Evolutionary conservation across 805 yeast genomes (phyloP).

Genomic region (Schizosaccharomyces osmophilus): DNA sequence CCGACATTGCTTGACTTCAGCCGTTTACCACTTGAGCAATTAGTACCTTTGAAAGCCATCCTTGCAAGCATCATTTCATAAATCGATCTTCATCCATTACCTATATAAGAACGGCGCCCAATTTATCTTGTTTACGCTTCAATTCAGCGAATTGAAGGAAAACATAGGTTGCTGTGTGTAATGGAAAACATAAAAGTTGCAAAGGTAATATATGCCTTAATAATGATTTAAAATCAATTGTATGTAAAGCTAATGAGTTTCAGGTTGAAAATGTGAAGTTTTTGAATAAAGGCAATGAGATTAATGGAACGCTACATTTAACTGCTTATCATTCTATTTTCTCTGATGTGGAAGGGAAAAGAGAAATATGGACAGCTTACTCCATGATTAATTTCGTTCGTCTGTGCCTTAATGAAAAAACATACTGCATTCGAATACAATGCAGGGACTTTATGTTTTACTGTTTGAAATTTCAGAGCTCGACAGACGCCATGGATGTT

Average conservation of each 20-base stretch:
- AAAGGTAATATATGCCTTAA: not conserved
- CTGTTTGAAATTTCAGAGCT: conserved; percentile 46
- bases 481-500: conserved; percentile 38
- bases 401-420: conserved; percentile 3
- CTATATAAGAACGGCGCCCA: no score
- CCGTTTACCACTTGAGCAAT: no score
- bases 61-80: no score
- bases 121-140: not conserved
- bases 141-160: not conserved
- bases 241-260: not conserved
- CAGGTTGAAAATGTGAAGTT: not conserved
- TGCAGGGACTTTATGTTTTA: conserved; percentile 71
- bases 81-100: no score
- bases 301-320: conserved; percentile 21
- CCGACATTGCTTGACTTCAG: no score
- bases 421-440: conserved; percentile 36
- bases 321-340: conserved; percentile 60
- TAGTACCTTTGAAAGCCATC: no score
- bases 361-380: conserved; percentile 80
- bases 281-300: not conserved
- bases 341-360: conserved; percentile 12
- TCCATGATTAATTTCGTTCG: conserved; percentile 41
- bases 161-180: not conserved
- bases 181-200: not conserved
- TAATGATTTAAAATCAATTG: not conserved